These are phyloP conservation scores for Madurella fahalii DNA, from an alignment of 2,329 filamentous ascomycete species.

Conservation along the genomic window DNA sequence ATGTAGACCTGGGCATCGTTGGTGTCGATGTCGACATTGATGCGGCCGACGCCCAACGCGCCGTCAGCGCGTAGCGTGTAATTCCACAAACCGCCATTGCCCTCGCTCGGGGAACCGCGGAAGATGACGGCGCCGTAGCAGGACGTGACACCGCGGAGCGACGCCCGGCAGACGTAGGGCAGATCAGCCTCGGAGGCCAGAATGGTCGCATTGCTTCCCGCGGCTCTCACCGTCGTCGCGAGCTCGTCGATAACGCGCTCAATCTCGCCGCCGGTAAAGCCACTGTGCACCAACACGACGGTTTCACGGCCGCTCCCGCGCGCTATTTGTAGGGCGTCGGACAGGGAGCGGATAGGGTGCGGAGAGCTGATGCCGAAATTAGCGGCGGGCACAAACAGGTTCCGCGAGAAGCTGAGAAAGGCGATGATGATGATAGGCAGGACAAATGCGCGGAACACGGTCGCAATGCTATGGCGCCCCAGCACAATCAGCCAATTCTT, in stretches of 20 bases:
- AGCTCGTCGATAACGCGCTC: constrained; percentile 64
- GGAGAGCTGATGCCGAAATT: constrained; percentile 67
- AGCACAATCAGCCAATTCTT: constrained; percentile 61
- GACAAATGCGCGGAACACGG: constrained; percentile 54
- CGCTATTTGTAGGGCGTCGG: constrained; percentile 57
- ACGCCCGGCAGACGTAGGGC: constrained; percentile 50
- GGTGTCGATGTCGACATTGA: constrained; percentile 58
- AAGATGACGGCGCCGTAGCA: constrained; percentile 74
- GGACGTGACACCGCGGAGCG: constrained; percentile 59
- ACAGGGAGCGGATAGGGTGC: constrained; percentile 58
- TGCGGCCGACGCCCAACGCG: constrained; percentile 58
- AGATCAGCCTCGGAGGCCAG: constrained; percentile 29
- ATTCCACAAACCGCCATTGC: constrained; percentile 67
- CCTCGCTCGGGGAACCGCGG: constrained; percentile 69
- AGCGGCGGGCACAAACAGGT: constrained; percentile 76
- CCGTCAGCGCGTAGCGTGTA: constrained; percentile 80
- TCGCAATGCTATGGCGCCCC: constrained; percentile 49
- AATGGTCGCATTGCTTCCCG: constrained; percentile 43
- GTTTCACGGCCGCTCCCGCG: constrained; percentile 57
- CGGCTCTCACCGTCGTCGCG: constrained; percentile 50
- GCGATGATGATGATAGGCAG: constrained; percentile 55
- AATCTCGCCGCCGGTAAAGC: constrained; percentile 64
- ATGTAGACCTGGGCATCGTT: constrained; percentile 77
- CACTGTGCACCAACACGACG: constrained; percentile 76
- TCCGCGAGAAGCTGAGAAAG: constrained; percentile 68